A percentile compares a stretch with the other conserved stretches of the same genome.
phyloP scores from a whole-genome alignment of 1,139 yeast species.

The Sugiyamaella pinicola region DNA sequence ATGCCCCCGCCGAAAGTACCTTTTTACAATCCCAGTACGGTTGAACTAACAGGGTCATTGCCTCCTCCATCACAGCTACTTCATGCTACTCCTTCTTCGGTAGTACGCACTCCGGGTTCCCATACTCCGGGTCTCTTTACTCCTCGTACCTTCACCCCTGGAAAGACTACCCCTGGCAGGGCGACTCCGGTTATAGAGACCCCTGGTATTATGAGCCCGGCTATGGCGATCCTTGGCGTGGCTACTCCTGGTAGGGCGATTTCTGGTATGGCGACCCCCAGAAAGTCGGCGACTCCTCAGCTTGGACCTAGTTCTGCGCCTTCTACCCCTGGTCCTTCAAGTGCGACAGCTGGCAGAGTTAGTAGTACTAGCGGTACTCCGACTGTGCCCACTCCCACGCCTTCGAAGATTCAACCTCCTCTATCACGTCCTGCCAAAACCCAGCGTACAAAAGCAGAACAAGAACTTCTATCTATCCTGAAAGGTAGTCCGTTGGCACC shows the following conservation, averaged over 20 bases:
- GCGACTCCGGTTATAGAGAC: too few relatives aligned
- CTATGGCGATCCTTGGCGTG: too few relatives aligned
- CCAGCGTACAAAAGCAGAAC: conserved; percentile 11
- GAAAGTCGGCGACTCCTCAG: too few relatives aligned
- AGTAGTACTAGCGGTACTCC: neutral
- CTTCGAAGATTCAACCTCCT: neutral
- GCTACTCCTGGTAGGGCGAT: neutral
- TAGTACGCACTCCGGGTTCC: neutral
- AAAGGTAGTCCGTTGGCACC: conserved; percentile 17
- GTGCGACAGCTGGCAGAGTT: too few relatives aligned
- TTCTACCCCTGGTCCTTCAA: neutral
- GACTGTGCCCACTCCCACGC: neutral
- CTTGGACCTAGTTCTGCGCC: too few relatives aligned
- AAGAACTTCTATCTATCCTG: conserved; percentile 22
- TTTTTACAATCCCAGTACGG: conserved; percentile 1
- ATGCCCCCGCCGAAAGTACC: conserved; percentile 8
- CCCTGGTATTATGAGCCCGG: neutral
- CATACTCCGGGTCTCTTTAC: neutral
- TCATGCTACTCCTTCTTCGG: neutral
- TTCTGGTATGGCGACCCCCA: neutral
- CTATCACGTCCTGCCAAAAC: neutral
- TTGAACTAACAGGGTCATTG: conserved; percentile 8
- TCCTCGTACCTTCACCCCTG: neutral
- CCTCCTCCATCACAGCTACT: conserved; percentile 6
- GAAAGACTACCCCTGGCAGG: neutral